Base-by-base conservation (phyloP, 805 yeast species). In the Schizosaccharomyces japonicus region DNA sequence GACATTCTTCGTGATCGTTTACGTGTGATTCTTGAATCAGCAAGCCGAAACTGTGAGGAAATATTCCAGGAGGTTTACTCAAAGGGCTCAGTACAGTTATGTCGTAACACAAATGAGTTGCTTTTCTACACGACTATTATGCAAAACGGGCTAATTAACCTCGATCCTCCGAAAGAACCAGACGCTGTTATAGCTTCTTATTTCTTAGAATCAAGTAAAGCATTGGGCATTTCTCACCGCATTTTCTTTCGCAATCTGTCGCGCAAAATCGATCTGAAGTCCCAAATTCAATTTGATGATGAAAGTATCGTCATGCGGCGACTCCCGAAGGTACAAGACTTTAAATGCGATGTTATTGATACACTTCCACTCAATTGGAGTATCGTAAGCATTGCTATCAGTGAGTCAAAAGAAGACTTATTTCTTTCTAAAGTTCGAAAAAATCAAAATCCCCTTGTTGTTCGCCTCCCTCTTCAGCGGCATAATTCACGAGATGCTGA, bases 381-480 rank as follows among this genome's bases (percentile, higher is more conserved):
- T 2, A 69, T 77, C 0, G 60, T 81, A 0, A 65, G 78, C 0
- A 59, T 84, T 23, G 85, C 78, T 54, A 56, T 73, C 6, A 75
- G 82, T 51, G 61, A 71, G 0, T 54, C 65, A 6, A 68, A 76
- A 6, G 79, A 76, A 0, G 76, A 73, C 55, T 60, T 84, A 26
- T 52, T 77, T 0, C 49, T 83, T 3, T 60, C 78, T 3, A 67
- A 71, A 51, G 58, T 64, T 33, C 66, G 61, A 26, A 53, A 61
- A 2, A 50, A 54, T 50, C 48, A 50, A 0, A 53, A 53, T 1
- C 78, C 77, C 3, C 63, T 70, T 13, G 61, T 70, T 45, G 47
- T 79, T 13, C 66, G 77, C 47, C 56, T 84, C 25, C 85, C 93
- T 0, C 55, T 80, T 40, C 66, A 66, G 21, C 62, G 81, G 45